A percentile compares a stretch with the other conserved stretches of the same genome.
phyloP scores from a whole-genome alignment of 2,329 filamentous ascomycete species.

The Penicillium griseofulvum region DNA sequence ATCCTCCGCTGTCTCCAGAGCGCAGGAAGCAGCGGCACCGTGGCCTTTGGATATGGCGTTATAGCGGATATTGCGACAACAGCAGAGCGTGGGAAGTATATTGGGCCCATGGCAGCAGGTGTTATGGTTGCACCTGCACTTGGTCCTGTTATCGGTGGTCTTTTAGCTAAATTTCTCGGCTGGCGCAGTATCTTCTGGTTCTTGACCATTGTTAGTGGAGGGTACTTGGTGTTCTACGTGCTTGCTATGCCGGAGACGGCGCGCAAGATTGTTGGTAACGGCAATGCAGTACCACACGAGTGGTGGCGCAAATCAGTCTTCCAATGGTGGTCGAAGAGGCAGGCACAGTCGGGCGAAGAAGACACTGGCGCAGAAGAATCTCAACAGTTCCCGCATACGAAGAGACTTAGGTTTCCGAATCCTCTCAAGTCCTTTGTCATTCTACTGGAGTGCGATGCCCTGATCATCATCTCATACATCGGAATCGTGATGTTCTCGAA shows the following conservation, averaged over 20 bases:
- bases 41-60: constrained; percentile 32
- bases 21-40: constrained; percentile 26
- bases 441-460: constrained; percentile 38
- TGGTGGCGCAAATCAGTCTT: constrained; percentile 23
- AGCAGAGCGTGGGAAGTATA: constrained; percentile 32
- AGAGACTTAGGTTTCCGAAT: constrained; percentile 46
- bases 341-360: constrained; percentile 1
- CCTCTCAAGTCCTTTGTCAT: constrained; percentile 43
- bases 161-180: constrained; percentile 23
- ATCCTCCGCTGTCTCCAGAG: constrained; percentile 34
- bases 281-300: constrained; percentile 25
- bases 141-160: constrained; percentile 33
- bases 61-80: constrained; percentile 32
- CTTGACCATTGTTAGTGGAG: constrained; percentile 25
- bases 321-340: constrained; percentile 13
- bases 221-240: constrained; percentile 15
- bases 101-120: constrained; percentile 27
- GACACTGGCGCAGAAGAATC: not conserved
- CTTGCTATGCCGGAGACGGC: constrained; percentile 34
- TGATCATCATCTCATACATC: constrained; percentile 37
- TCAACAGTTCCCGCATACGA: constrained; percentile 17
- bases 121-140: constrained; percentile 26
- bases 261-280: constrained; percentile 32
- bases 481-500: constrained; percentile 38
- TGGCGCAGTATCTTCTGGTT: constrained; percentile 37